Percentiles rank a stretch among this genome's conserved stretches.
Conservation (phyloP, 2,329 filamentous ascomycete species). For the Fusarium sp. region DNA sequence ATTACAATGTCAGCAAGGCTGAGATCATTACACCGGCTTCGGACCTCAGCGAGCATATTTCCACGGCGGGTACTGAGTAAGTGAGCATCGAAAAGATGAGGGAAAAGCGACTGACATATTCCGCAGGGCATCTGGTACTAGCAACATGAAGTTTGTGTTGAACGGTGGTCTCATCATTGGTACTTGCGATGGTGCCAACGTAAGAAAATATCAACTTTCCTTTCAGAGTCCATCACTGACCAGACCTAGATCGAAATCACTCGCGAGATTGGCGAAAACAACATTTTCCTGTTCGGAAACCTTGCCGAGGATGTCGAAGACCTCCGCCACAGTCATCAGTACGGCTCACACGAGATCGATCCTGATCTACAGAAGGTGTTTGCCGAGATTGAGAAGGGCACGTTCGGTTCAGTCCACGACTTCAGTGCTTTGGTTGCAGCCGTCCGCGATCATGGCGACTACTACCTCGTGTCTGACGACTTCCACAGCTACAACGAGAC, state of each 20-base stretch:
- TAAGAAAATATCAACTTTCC: background rate
- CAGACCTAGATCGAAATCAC: conserved; percentile 82
- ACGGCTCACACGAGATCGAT: conserved; percentile 82
- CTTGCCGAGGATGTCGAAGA: conserved; percentile 97
- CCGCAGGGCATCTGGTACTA: conserved; percentile 76
- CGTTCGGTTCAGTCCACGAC: conserved; percentile 80
- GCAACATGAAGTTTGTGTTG: conserved; percentile 99
- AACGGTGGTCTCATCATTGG: conserved; percentile 98
- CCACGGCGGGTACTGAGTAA: conserved; percentile 92
- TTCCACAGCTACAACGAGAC: conserved; percentile 96
- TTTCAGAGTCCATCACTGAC: background rate
- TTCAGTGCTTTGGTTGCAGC: conserved; percentile 87
- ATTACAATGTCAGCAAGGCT: conserved; percentile 99
- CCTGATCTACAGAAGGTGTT: conserved; percentile 84
- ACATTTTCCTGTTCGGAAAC: conserved; percentile 98
- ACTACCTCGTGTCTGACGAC: conserved; percentile 97
- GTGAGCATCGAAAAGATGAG: conserved; percentile 42
- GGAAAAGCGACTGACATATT: conserved; percentile 7
- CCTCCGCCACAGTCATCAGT: conserved; percentile 88
- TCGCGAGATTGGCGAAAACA: conserved; percentile 93
- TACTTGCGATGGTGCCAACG: conserved; percentile 95
- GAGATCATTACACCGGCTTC: conserved; percentile 96
- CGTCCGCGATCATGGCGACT: conserved; percentile 93
- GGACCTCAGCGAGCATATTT: conserved; percentile 98
- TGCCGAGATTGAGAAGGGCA: conserved; percentile 79